Percentiles rank a stretch among this genome's conserved stretches.
phyloP scores from a whole-genome alignment of 2,329 filamentous ascomycete genomes.

The Colletotrichum sp. region DNA sequence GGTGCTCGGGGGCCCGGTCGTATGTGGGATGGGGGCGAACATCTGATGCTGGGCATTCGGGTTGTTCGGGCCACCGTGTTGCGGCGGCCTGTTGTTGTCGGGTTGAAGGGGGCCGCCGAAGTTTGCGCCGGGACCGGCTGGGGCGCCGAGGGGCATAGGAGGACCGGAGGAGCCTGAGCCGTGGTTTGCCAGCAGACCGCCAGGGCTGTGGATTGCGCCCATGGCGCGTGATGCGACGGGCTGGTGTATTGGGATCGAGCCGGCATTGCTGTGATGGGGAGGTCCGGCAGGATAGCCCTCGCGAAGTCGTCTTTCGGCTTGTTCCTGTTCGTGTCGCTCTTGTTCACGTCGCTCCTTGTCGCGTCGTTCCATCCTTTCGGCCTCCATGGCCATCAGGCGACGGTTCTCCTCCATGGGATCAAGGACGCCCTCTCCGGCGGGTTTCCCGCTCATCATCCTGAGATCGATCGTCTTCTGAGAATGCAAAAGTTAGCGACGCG shows the following conservation, averaged over 20 bases:
- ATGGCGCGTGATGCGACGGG: slow-evolving; percentile 84
- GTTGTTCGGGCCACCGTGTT: slow-evolving; percentile 55
- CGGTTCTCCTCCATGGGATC: slow-evolving; percentile 12
- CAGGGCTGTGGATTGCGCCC: slow-evolving; percentile 88
- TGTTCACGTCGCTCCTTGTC: slow-evolving; percentile 29
- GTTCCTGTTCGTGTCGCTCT: slow-evolving; percentile 68
- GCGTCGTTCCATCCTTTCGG: slow-evolving; percentile 57
- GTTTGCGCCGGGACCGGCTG: slow-evolving; percentile 52
- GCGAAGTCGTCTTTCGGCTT: slow-evolving; percentile 65
- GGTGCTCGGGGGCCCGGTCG: slow-evolving; percentile 52
- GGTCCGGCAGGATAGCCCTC: slow-evolving; percentile 70
- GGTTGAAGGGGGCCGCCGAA: slow-evolving; percentile 62
- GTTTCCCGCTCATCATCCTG: slow-evolving; percentile 23
- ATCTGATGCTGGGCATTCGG: slow-evolving; percentile 57
- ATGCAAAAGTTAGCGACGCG: neutral
- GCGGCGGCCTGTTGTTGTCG: slow-evolving; percentile 55
- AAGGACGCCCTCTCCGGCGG: slow-evolving; percentile 14
- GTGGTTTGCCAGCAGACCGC: slow-evolving; percentile 81
- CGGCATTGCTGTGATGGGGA: slow-evolving; percentile 85
- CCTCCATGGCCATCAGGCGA: slow-evolving; percentile 23
- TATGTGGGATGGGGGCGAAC: slow-evolving; percentile 60
- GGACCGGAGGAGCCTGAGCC: slow-evolving; percentile 65
- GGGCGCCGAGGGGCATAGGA: slow-evolving; percentile 55
- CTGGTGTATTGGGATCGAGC: slow-evolving; percentile 91
- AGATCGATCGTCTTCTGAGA: slow-evolving; percentile 14